phyloP scores from a whole-genome alignment of 306 rosid species.

The Malus sylvestris region DNA sequence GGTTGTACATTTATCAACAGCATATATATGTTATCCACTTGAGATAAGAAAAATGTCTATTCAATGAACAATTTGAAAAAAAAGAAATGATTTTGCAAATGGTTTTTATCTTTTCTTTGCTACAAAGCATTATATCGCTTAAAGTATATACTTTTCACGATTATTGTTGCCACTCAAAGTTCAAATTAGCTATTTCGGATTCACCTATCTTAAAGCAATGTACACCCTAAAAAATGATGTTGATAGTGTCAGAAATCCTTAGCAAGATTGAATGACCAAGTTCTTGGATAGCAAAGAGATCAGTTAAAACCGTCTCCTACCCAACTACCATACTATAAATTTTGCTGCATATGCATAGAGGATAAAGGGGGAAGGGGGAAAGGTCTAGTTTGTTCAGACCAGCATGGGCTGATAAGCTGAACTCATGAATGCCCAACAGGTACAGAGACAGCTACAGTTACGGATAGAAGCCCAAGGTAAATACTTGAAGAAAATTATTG shows the following conservation, averaged over 20 bases:
- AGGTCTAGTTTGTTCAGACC: background rate
- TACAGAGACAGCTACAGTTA: slow-evolving; percentile 90
- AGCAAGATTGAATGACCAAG: background rate
- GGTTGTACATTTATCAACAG: background rate
- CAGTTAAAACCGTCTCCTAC: background rate
- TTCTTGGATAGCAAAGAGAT: background rate
- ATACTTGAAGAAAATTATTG: slow-evolving; percentile 94
- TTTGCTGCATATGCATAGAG: background rate
- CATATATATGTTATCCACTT: background rate
- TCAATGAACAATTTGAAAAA: background rate
- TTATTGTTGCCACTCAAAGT: background rate
- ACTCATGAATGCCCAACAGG: slow-evolving; percentile 46
- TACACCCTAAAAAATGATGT: background rate
- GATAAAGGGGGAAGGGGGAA: background rate
- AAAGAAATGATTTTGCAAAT: background rate
- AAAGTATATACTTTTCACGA: background rate
- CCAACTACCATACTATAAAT: background rate
- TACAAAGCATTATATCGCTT: background rate
- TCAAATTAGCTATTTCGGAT: background rate
- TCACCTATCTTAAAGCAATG: background rate
- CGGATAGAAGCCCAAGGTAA: slow-evolving; percentile 97
- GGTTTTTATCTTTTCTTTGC: background rate
- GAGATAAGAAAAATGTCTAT: background rate
- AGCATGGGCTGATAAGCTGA: background rate
- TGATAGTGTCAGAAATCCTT: background rate